Base-by-base conservation (phyloP, 768 basidiomycete species). In the Boletus sp. region DNA sequence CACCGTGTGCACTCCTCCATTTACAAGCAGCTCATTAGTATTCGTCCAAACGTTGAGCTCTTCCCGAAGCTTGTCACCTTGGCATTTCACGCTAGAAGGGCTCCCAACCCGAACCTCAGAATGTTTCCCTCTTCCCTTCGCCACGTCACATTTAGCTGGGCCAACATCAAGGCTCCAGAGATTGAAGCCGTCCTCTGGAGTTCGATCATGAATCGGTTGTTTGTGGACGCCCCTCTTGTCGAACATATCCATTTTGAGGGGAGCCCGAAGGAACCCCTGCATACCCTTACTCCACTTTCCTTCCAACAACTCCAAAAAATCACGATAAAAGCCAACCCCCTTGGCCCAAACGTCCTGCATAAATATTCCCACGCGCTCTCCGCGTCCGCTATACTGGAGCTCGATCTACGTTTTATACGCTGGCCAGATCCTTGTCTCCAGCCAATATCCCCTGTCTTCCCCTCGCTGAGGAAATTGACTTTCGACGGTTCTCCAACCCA, bases 1-100 rank as follows among this genome's bases (percentile, higher is more conserved):
- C 64, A 61, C 32, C 67, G 64, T 40, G 41, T 67, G 17, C 57
- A 67, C 41, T 69, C 66, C 40, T 66, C 64, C 49, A 67, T 67
- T 11, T 68, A 69, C 53, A 66, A 57, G 3, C 66, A 67, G 18
- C 64, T 68, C 32, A 41, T 47, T 36, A 18, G 36, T 28, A 56
- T 67, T 20, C 66, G 67, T 32, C 67, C 64, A 49, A 60, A 67
- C 35, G 49, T 66, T 3, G 63, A 68, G 7, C 63, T 68, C 56
- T 67, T 67, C 28, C 65, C 65, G 0, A 68, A 65, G 41, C 65
- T 68, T 6, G 36, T 15, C 11, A 46, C 46, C 9, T 46, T 67
- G 32, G 54, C 48, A 10, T 55, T 63, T 20, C 66, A 68, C 20
- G 58, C 67, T 4, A 68, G 58, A 50, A 33, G 48, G 18, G 10